Base-by-base conservation (phyloP, 78 protist genomes). In the Chrysochromulina parva region DNA sequence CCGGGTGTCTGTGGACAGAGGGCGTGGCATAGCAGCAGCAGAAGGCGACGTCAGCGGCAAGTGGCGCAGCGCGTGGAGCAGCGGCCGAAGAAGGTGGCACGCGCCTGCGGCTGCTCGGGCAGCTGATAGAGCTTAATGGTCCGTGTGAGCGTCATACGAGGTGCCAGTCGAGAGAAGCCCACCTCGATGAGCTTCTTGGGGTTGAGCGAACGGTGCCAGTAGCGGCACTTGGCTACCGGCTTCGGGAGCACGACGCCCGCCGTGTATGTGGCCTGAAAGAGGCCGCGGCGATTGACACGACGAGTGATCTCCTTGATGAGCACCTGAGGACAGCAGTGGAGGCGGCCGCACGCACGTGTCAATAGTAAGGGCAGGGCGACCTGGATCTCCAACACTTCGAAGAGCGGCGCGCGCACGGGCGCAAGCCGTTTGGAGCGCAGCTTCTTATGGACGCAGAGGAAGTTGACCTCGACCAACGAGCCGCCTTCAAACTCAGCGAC, bases 241-340 rank as follows among this genome's bases (percentile, higher is more conserved):
- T 66, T 93, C 0, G 99, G 98, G 11, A 98, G 86, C 3, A 88
- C 92, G 13, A 97, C 92, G 71, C 99, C 99, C 3, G 99, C 99
- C 11, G 99, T 98, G 88, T 96, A 98, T 28, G 94, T 90, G 9
- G 98, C 99, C 88, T 95, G 96, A 91, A 93, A 94, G 50, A 94
- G 82, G 78, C 90, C 62, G 16, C 13, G 10, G 17, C 17, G 10
- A 16, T 13, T 57, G 38, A 90, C 28, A 47, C 62, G 13, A n/a
- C 99, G 93, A 0, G 99, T 99, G 71, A 98, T 92, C 94, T 99
- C 99, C 62, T 94, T 93, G 96, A 99, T 99, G 48, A 99, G 96
- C 20, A 97, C 96, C 2, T 99, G 99, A 38, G 38, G 38, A 38
- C 38, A 38, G 38, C 38, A 38, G 38, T 38, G 38, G 38, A 38